A percentile compares a stretch with the other conserved stretches of the same genome.
Conservation (phyloP, 2,329 filamentous ascomycete genomes). For the Aspergillus persii region DNA sequence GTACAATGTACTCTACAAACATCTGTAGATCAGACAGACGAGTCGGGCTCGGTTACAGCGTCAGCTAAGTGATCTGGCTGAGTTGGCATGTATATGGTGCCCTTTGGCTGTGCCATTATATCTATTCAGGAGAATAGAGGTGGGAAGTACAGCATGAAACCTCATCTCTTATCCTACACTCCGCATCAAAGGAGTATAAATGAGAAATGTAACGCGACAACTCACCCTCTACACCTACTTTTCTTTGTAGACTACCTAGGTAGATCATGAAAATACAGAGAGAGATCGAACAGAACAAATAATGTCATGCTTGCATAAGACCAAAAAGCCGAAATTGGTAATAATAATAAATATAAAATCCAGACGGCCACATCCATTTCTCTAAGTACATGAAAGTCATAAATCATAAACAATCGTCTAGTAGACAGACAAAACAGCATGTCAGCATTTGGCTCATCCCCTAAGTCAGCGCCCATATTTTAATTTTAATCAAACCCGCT, state of each 20-base stretch:
- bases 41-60: too few species aligned
- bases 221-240: neutral
- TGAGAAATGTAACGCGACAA: neutral
- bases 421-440: neutral
- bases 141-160: neutral
- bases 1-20: too few species aligned
- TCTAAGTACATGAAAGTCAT: neutral
- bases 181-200: too few species aligned
- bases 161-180: neutral
- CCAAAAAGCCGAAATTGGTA: neutral
- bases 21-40: too few species aligned
- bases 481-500: conserved; percentile 1
- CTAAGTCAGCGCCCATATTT: neutral
- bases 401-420: neutral
- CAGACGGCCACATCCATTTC: neutral
- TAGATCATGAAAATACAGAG: too few species aligned
- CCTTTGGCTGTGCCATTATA: too few species aligned
- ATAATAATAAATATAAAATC: neutral
- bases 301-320: neutral
- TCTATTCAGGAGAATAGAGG: too few species aligned
- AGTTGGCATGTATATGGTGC: too few species aligned
- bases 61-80: too few species aligned
- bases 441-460: too few species aligned
- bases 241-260: neutral
- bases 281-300: neutral